Evolutionary conservation across 768 basidiomycete genomes (phyloP).

Genomic region (Steccherinum ochraceum): DNA sequence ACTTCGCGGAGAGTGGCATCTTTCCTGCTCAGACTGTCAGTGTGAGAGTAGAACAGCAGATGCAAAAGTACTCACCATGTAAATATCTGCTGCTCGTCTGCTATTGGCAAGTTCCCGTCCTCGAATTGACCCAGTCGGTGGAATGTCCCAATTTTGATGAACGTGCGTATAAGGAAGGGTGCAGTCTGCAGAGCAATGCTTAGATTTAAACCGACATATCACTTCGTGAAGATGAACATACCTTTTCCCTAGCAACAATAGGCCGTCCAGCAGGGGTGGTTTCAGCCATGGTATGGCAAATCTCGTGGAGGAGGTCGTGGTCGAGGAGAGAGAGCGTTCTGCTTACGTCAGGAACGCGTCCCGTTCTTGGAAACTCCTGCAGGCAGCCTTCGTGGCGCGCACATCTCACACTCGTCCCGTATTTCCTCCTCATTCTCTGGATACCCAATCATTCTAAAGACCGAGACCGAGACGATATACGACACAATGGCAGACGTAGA

Average conservation of each 20-base stretch:
- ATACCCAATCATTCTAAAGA: no score
- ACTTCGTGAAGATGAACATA: conserved; percentile 11
- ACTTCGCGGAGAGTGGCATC: conserved; percentile 79
- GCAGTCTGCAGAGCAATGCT: conserved; percentile 63
- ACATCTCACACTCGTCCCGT: no score
- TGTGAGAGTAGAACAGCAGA: not conserved
- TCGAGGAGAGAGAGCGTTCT: not conserved
- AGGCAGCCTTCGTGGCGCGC: no score
- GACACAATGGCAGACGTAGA: no score
- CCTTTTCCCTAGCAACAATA: conserved; percentile 54
- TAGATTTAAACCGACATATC: no score
- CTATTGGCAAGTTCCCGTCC: conserved; percentile 67
- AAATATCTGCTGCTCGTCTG: conserved; percentile 79
- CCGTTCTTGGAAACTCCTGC: no score
- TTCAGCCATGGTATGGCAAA: conserved; percentile 25
- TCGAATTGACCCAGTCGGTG: conserved; percentile 72
- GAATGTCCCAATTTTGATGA: conserved; percentile 76
- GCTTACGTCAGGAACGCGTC: not conserved
- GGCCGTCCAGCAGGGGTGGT: conserved; percentile 40
- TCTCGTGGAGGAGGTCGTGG: not conserved
- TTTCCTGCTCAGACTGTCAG: conserved; percentile 43
- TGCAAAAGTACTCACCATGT: conserved; percentile 49
- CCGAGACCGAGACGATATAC: no score
- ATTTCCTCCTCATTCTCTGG: no score
- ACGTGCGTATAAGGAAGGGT: conserved; percentile 77